phyloP scores from a whole-genome alignment of 1,284 basidiomycete genomes.

The Naganishia cerealis region DNA sequence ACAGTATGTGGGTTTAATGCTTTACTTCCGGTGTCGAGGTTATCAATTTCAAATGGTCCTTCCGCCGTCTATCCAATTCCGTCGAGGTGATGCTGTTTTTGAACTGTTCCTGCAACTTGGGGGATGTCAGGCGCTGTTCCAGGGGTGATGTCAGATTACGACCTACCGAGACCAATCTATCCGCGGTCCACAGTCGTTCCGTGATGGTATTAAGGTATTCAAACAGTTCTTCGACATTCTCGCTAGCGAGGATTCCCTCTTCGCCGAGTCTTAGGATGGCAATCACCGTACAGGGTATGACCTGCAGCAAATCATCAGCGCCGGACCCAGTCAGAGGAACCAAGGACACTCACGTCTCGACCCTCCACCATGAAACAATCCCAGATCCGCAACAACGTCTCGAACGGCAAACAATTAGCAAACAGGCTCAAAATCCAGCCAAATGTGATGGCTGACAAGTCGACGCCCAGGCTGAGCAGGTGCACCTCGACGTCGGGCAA shows the following conservation, averaged over 20 bases:
- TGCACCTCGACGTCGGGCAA: conserved; percentile 75
- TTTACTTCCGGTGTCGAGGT: background rate
- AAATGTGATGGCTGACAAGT: conserved; percentile 91
- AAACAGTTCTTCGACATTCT: conserved; percentile 81
- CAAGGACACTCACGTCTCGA: conserved; percentile 63
- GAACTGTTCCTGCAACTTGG: conserved; percentile 68
- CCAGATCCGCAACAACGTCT: conserved; percentile 90
- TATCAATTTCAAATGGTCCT: conserved; percentile 12
- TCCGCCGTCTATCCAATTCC: conserved; percentile 23
- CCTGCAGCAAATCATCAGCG: conserved; percentile 34
- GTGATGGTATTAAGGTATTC: conserved; percentile 81
- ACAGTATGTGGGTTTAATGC: too few species aligned
- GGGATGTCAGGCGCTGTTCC: background rate
- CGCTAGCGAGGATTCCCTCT: conserved; percentile 73
- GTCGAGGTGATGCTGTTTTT: conserved; percentile 59
- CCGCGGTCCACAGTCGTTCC: conserved; percentile 85
- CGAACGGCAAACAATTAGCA: conserved; percentile 92
- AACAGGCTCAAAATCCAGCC: conserved; percentile 97
- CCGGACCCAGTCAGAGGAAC: conserved; percentile 31
- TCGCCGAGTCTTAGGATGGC: conserved; percentile 82
- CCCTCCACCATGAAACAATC: conserved; percentile 95
- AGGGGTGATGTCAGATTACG: background rate
- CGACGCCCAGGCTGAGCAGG: conserved; percentile 73
- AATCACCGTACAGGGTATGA: conserved; percentile 82
- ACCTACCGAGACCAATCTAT: conserved; percentile 78